Percentiles rank a stretch among this genome's conserved stretches.
Evolutionary conservation across 2,329 filamentous ascomycete species (phyloP).

Genomic region (Aureobasidium namibiae): DNA sequence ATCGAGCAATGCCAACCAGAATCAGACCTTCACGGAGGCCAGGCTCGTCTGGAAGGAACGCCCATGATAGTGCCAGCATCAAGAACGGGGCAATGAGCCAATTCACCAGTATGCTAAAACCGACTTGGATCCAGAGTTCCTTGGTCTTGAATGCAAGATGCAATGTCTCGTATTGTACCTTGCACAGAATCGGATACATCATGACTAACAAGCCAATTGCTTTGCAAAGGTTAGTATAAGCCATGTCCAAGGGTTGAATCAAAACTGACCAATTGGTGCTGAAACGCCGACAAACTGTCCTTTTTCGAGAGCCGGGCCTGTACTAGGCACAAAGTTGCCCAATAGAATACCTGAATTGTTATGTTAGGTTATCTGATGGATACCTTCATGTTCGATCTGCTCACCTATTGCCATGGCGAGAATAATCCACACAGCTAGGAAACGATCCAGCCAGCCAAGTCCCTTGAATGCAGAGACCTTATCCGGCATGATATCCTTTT

Average conservation of each 20-base stretch:
- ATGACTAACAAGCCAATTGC: constrained; percentile 76
- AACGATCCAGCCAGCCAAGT: constrained; percentile 37
- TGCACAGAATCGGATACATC: constrained; percentile 93
- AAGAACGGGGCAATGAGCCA: constrained; percentile 76
- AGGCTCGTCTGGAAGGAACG: constrained; percentile 43
- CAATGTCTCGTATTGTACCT: constrained; percentile 69
- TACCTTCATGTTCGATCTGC: background rate
- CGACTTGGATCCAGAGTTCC: constrained; percentile 69
- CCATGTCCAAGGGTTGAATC: background rate
- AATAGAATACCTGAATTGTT: constrained; percentile 54
- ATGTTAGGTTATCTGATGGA: background rate
- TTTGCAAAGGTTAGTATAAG: background rate
- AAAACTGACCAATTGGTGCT: constrained; percentile 52
- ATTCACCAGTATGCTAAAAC: constrained; percentile 67
- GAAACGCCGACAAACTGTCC: constrained; percentile 67
- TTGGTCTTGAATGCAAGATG: constrained; percentile 56
- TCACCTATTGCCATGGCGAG: constrained; percentile 59
- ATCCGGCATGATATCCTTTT: constrained; percentile 7
- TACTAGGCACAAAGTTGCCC: constrained; percentile 63
- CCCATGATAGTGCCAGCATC: constrained; percentile 69
- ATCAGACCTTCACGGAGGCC: constrained; percentile 56
- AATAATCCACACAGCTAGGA: constrained; percentile 56
- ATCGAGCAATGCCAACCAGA: constrained; percentile 74
- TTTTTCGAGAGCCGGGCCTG: constrained; percentile 55
- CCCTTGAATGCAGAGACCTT: constrained; percentile 27